Evolutionary conservation across 2,329 filamentous ascomycete species (phyloP), one percentile per base, ranked within the genome.

Genomic region (Nothophoma quercina): DNA sequence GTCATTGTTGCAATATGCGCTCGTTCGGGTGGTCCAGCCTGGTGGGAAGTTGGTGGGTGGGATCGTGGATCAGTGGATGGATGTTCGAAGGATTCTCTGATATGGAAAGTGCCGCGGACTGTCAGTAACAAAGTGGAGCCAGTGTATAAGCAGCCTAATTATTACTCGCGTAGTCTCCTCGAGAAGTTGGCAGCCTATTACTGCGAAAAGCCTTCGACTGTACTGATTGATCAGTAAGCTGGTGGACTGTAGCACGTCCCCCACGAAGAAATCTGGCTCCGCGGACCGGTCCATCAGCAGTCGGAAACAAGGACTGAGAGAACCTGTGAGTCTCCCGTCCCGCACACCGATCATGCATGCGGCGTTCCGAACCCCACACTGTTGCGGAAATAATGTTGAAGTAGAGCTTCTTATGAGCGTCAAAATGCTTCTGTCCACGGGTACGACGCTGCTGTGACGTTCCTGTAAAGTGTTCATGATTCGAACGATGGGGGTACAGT

Each of bases 121-220:
- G 33, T 43, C 48, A 34, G 50, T 53, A 43, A 53, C 21, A 34
- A 28, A 48, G 50, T 53, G 50, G 50, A 48, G 38, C 39, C 26
- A n/a, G 23, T 18, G 16, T 48, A 39, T 40, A 21, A 21, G 15
- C 16, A n/a, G 18, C 40, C 33, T 29, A 5, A n/a, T 10, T 32
- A 43, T 52, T 53, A 53, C 21, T 43, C 43, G 26, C 32, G 38
- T 25, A 41, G 29, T 19, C 8, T 40, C 26, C 19, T 42, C 21
- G 29, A 21, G 15, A 19, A 25, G 7, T 13, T 25, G n/a, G 22
- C 29, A 12, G 32, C 40, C 32, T 30, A 30, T 30, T 12, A 36
- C 19, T 34, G 25, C 30, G 15, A 35, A 30, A 22, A 5, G 7
- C 7, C 16, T 33, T 43, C 26, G 21, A 47, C 26, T 16, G 8